Percentiles rank a stretch among this genome's conserved stretches.
These are phyloP conservation scores for Myrica gale DNA, from an alignment of 306 rosid species.

Conservation along the genomic window DNA sequence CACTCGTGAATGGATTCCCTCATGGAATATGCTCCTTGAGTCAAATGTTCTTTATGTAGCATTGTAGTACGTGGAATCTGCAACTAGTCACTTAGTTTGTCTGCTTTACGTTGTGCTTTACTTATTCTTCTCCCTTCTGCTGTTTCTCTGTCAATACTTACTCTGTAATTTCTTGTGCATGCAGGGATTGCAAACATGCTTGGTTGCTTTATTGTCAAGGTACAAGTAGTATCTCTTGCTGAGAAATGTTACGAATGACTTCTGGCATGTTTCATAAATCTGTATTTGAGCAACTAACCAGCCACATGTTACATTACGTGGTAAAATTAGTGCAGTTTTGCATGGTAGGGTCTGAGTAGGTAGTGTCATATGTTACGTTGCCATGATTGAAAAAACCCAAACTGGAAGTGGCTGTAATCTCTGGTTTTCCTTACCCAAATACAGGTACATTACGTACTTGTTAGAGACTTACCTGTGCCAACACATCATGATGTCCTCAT, in stretches of 20 bases:
- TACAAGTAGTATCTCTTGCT: constrained; percentile 29
- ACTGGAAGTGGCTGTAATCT: neutral
- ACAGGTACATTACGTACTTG: neutral
- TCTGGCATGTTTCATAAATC: constrained; percentile 8
- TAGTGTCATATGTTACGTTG: constrained; percentile 4
- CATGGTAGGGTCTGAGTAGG: constrained; percentile 19
- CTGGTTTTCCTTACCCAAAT: constrained; percentile 5
- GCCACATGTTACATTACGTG: neutral
- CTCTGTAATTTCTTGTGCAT: constrained; percentile 34
- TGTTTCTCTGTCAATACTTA: constrained; percentile 28
- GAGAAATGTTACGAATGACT: constrained; percentile 2
- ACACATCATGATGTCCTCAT: neutral
- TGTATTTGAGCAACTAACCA: constrained; percentile 12
- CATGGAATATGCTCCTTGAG: constrained; percentile 9
- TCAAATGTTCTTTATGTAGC: neutral
- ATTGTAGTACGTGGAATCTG: constrained; percentile 21
- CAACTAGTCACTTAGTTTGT: constrained; percentile 6
- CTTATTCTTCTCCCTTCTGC: constrained; percentile 7
- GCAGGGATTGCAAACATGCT: constrained; percentile 95
- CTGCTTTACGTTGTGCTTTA: constrained; percentile 16
- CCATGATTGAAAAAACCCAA: neutral
- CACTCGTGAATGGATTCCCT: neutral
- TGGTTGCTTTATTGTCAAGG: constrained; percentile 85
- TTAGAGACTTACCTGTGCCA: neutral
- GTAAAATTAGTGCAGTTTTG: constrained; percentile 10